Percentiles rank a stretch among this genome's conserved stretches.
Evolutionary conservation across 139 green algal genomes (phyloP).

Genomic region (Chlamydomonas asymmetrica): DNA sequence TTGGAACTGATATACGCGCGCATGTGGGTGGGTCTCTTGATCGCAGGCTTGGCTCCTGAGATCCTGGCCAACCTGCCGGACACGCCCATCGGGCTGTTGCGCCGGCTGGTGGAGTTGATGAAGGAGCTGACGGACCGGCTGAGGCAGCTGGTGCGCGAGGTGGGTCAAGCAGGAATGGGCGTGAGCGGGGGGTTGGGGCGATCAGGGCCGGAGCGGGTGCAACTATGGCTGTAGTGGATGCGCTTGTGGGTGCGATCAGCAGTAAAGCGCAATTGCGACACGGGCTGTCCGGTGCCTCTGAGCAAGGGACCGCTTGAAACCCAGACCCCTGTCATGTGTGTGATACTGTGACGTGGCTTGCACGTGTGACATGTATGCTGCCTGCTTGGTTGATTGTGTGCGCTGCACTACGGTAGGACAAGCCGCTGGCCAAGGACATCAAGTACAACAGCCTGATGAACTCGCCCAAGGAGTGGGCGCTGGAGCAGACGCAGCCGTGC

Average conservation of each 20-base stretch:
- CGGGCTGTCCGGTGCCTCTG: no score
- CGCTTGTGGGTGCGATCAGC: no score
- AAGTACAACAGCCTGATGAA: no score
- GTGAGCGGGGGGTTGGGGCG: neutral
- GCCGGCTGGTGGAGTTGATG: constrained; percentile 67
- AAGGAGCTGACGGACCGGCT: constrained; percentile 78
- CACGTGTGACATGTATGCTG: neutral
- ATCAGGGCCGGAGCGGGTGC: neutral
- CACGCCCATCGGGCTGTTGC: constrained; percentile 70
- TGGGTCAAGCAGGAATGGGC: neutral
- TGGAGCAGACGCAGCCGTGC: constrained; percentile 68
- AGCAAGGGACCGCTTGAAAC: no score
- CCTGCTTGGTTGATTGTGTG: neutral
- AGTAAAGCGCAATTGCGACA: no score
- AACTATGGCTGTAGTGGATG: no score
- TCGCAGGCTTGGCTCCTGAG: no score
- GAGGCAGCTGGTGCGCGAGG: constrained; percentile 70
- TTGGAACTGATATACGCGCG: neutral
- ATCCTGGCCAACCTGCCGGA: constrained; percentile 57
- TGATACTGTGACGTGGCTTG: no score
- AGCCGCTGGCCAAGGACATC: constrained; percentile 65
- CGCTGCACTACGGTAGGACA: constrained; percentile 51
- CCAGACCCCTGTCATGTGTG: no score
- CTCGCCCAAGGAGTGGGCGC: constrained; percentile 66
- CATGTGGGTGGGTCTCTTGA: neutral